Base-by-base conservation (phyloP, 1,284 basidiomycete genomes). In the Ceratobasidium papillatum region DNA sequence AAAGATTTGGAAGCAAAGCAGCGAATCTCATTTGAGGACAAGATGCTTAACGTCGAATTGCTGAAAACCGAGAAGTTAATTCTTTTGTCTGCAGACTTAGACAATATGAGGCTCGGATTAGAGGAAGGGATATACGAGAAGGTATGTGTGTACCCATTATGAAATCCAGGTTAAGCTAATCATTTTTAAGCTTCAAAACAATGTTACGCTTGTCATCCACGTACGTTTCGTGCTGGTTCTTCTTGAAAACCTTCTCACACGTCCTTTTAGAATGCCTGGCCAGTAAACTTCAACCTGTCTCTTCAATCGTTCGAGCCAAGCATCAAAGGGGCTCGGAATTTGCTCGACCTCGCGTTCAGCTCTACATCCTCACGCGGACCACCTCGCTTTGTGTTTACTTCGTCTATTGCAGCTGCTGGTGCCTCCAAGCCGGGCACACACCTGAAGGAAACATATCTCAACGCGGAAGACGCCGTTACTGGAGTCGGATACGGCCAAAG, bases 121-220 rank as follows among this genome's bases (percentile, higher is more conserved):
- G 51, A 74, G 1, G 58, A 56, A 11, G 72, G 56, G 1, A 7
- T 79, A 0, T 81, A 80, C 58, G 65, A 77, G n/a, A 80, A 81
- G 76, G 81, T 81, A 56, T 38, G 64, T 54, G 49, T n/a, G 36
- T 27, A 22, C 5, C 25, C 62, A 1, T 36, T 61, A 41, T 32
- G n/a, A n/a, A n/a, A n/a, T n/a, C n/a, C n/a, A n/a, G n/a, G n/a
- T n/a, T n/a, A n/a, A n/a, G n/a, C n/a, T n/a, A n/a, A n/a, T n/a
- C n/a, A n/a, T n/a, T n/a, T n/a, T n/a, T n/a, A n/a, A n/a, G n/a
- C n/a, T n/a, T n/a, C n/a, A n/a, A n/a, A n/a, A n/a, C 30, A 7
- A 61, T 11, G 41, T 82, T n/a, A 83, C 82, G 1, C 78, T 80
- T 58, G 80, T 84, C 74, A 78, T 84, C 17, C 83, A 84, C 76